Evolutionary conservation across 352 stramenopile species (phyloP), one percentile per base, ranked within the genome.

Genomic region (Pythium phragmiticola): DNA sequence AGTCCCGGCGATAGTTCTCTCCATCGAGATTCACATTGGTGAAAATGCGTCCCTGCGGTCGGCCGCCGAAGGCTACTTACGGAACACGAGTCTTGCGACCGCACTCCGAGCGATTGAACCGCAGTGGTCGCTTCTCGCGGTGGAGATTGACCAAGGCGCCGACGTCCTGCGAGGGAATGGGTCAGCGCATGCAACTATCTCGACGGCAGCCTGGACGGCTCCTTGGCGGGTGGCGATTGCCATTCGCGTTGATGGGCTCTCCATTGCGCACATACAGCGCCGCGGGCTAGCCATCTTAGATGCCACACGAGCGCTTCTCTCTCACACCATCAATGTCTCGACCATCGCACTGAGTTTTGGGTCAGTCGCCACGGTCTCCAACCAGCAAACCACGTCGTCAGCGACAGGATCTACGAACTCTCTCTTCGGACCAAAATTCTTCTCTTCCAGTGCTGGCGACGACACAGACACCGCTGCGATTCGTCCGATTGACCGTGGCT

Each of bases 1-100:
- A 28, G 39, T 28, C 1, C 9, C 14, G 12, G 33, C 64, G 13
- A 41, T 75, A 1, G 2, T 78, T 45, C 16, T 62, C 7, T 48
- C 68, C 3, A 43, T 75, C 1, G 68, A 78, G n/a, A 14, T 78
- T 14, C 71, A 75, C 41, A 37, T 75, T 19, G 65, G 60, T 11
- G 51, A 56, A 14, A 54, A 45, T 47, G 58, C 60, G 14, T 36
- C 46, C 1, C 16, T 68, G 4, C 64, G 61, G 11, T 2, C 11
- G 1, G 60, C 64, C 1, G 56, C 73, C 0, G 43, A 66, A 26
- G 60, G 48, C 1, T 70, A 70, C 48, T 28, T 78, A 13, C 68
- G 63, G 19, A 78, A 78, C 42, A 16, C 41, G 5, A 69, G 55
- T 49, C 46, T 75, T 2, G 49, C 59, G 0, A 16, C 37, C 2